Evolutionary conservation across 805 yeast genomes (phyloP).

Genomic region (Tetrapisispora arboricola): DNA sequence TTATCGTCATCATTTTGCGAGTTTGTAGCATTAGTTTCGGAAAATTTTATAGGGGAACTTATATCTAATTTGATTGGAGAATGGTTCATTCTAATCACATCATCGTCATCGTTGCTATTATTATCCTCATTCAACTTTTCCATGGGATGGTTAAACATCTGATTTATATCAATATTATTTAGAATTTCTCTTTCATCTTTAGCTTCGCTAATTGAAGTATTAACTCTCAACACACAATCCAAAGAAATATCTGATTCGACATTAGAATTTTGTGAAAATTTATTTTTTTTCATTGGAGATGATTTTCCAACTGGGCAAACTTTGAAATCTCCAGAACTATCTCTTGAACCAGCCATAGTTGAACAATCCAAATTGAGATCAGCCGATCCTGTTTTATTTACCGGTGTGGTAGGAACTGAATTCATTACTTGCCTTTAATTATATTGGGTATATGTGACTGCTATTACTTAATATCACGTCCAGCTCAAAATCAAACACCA

Average conservation of each 20-base stretch:
- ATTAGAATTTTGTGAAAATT: background rate
- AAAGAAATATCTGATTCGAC: slow-evolving; percentile 6
- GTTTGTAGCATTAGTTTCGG: background rate
- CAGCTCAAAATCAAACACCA: too few relatives aligned
- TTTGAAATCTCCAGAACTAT: slow-evolving; percentile 4
- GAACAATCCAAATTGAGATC: too few relatives aligned
- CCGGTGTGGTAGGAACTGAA: slow-evolving; percentile 7
- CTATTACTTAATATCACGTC: too few relatives aligned
- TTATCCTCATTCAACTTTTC: background rate
- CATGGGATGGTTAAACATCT: slow-evolving; percentile 9
- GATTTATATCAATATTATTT: slow-evolving; percentile 17
- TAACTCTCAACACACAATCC: slow-evolving; percentile 7
- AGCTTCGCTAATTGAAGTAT: background rate
- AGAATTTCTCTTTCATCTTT: slow-evolving; percentile 5
- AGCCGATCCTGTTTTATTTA: background rate
- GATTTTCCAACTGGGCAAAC: slow-evolving; percentile 15
- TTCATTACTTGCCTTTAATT: too few relatives aligned
- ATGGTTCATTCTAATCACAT: slow-evolving; percentile 8
- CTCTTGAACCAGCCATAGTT: background rate
- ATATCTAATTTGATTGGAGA: slow-evolving; percentile 17
- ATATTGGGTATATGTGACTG: too few relatives aligned
- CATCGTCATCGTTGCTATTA: background rate
- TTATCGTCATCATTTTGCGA: slow-evolving; percentile 2
- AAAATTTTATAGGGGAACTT: slow-evolving; percentile 13
- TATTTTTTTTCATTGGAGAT: background rate